Evolutionary conservation across 2,329 filamentous ascomycete species (phyloP).

Genomic region (Whalleya microplaca): DNA sequence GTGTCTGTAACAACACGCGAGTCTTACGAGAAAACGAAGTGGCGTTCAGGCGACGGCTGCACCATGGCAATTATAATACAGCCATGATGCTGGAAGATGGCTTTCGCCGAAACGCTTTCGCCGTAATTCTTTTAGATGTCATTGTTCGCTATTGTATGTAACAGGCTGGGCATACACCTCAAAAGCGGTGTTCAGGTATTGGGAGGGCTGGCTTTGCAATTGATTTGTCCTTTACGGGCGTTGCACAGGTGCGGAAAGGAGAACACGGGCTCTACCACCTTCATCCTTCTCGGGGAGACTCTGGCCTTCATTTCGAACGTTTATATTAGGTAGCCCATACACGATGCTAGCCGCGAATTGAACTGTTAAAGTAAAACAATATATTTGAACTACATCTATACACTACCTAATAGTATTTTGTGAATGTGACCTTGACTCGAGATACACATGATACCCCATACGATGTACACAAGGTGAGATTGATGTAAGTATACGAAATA

Average conservation of each 20-base stretch:
- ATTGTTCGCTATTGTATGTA: conserved; percentile 32
- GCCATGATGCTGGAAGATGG: conserved; percentile 26
- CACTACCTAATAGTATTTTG: no score
- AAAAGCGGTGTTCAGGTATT: conserved; percentile 50
- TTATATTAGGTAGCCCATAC: conserved; percentile 32
- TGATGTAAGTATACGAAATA: neutral
- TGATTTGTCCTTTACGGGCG: conserved; percentile 30
- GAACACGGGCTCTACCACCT: conserved; percentile 16
- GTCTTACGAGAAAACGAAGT: conserved; percentile 36
- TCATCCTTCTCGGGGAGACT: conserved; percentile 17
- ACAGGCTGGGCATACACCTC: conserved; percentile 47
- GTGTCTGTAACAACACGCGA: conserved; percentile 46
- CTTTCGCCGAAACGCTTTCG: conserved; percentile 19
- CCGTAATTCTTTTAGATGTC: conserved; percentile 26
- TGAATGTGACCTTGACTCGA: no score
- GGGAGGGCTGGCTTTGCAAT: conserved; percentile 31
- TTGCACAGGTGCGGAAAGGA: conserved; percentile 21
- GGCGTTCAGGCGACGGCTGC: conserved; percentile 35
- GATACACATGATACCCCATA: no score
- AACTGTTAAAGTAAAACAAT: neutral
- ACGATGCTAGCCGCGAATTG: conserved; percentile 20
- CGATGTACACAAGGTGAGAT: neutral
- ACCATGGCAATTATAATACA: conserved; percentile 25
- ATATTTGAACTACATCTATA: no score
- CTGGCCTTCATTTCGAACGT: conserved; percentile 20